These are phyloP conservation scores for Mycena citricolor DNA, from an alignment of 1,284 basidiomycete genomes.

Conservation along the genomic window DNA sequence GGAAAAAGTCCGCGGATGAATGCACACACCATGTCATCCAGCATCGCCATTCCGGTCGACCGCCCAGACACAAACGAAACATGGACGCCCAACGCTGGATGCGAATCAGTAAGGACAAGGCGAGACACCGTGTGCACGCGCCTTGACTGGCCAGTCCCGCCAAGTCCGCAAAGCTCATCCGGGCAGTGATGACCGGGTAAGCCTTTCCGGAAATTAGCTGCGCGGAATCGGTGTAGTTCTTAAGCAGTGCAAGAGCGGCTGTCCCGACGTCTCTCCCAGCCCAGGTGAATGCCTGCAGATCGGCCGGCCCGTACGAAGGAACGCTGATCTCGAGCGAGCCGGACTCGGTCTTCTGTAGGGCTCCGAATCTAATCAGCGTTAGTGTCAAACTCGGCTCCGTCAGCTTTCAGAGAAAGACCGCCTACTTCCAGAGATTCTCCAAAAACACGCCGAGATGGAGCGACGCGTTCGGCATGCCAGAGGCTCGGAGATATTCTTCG, in stretches of 20 bases:
- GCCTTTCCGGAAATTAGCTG: slow-evolving; percentile 25
- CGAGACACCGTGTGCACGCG: slow-evolving; percentile 8
- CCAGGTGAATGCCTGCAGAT: slow-evolving; percentile 29
- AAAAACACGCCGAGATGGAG: slow-evolving; percentile 29
- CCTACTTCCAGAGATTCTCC: slow-evolving; percentile 33
- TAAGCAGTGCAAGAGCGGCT: slow-evolving; percentile 30
- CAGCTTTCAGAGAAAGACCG: not conserved
- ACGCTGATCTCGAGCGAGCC: slow-evolving; percentile 25
- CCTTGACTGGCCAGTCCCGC: slow-evolving; percentile 25
- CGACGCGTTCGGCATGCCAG: slow-evolving; percentile 27
- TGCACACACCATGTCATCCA: slow-evolving; percentile 31
- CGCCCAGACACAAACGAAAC: slow-evolving; percentile 26
- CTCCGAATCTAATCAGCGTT: slow-evolving; percentile 1
- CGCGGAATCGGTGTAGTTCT: slow-evolving; percentile 29
- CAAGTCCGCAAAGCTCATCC: slow-evolving; percentile 26
- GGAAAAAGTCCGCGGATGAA: not conserved
- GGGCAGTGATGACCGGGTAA: slow-evolving; percentile 30
- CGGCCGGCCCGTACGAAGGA: slow-evolving; percentile 23
- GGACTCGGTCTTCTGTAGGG: slow-evolving; percentile 14
- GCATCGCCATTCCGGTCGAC: slow-evolving; percentile 25
- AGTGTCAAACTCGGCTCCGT: not conserved
- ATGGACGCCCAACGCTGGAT: slow-evolving; percentile 27
- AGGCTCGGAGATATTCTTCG: slow-evolving; percentile 30
- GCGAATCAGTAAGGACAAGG: not conserved
- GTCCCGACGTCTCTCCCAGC: slow-evolving; percentile 31